Conservation (phyloP, 192 early-diverging fungal genomes). For the Podila horticola region DNA sequence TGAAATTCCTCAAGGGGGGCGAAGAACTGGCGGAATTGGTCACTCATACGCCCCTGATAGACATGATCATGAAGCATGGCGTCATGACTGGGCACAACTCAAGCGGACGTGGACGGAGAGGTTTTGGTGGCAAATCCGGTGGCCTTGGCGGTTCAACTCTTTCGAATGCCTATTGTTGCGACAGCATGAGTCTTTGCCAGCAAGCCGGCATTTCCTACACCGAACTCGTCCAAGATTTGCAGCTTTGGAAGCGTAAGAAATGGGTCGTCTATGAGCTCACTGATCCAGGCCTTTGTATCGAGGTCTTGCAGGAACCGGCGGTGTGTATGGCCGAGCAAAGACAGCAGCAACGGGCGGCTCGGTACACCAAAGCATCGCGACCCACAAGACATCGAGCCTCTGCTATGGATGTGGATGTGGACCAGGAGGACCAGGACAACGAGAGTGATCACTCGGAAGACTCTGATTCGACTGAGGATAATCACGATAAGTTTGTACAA, state of each 20-base stretch:
- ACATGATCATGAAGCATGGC: conserved; percentile 32
- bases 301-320: conserved; percentile 27
- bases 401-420: conserved; percentile 9
- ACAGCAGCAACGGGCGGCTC: not conserved
- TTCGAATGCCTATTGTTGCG: conserved; percentile 38
- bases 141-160: conserved; percentile 33
- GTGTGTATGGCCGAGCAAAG: conserved; percentile 19
- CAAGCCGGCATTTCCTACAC: conserved; percentile 14
- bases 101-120: not conserved
- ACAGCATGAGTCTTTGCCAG: conserved; percentile 39
- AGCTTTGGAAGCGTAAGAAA: conserved; percentile 45
- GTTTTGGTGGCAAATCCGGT: conserved; percentile 10
- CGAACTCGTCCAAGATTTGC: conserved; percentile 34
- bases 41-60: conserved; percentile 18
- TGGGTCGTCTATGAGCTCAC: conserved; percentile 46
- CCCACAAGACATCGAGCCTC: no score
- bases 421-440: not conserved
- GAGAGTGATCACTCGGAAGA: not conserved
- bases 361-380: no score
- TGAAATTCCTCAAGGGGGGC: conserved; percentile 30
- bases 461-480: conserved; percentile 10
- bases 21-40: conserved; percentile 23
- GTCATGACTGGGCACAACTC: conserved; percentile 30
- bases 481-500: conserved; percentile 33
- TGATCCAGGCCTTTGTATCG: conserved; percentile 31